These are phyloP conservation scores for Withania somnifera DNA, from an alignment of 305 asterid species.

Conservation along the genomic window DNA sequence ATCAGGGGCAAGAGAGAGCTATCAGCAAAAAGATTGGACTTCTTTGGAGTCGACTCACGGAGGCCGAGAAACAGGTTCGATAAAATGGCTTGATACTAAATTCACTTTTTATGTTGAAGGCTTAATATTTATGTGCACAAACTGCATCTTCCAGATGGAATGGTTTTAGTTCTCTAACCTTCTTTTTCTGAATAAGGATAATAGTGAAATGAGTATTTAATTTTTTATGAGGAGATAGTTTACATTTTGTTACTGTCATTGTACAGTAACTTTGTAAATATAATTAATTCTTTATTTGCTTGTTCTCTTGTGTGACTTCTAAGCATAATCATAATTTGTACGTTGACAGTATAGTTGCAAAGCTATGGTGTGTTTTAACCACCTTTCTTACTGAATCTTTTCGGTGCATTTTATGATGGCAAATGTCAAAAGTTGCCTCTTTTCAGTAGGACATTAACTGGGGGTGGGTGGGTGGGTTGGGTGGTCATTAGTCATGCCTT, in stretches of 20 bases:
- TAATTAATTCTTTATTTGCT: background rate
- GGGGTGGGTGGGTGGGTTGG: background rate
- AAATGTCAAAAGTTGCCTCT: background rate
- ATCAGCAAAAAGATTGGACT: conserved; percentile 73
- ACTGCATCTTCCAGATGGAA: background rate
- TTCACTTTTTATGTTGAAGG: background rate
- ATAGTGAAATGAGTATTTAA: background rate
- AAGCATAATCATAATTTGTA: background rate
- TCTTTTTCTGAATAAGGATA: background rate
- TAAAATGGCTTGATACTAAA: background rate
- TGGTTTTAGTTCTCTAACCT: background rate
- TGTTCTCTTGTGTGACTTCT: background rate
- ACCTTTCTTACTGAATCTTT: background rate
- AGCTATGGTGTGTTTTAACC: background rate
- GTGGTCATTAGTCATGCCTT: background rate
- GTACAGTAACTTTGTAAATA: background rate
- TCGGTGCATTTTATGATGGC: background rate
- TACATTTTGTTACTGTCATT: background rate
- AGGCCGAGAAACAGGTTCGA: conserved; percentile 72
- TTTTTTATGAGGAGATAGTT: background rate
- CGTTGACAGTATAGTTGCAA: background rate
- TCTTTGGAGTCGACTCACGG: conserved; percentile 65
- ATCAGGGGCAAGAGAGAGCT: conserved; percentile 81
- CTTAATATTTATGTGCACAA: background rate
- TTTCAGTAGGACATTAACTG: background rate